Base-by-base conservation (phyloP, 805 yeast species). In the Teunomyces pallodes region DNA sequence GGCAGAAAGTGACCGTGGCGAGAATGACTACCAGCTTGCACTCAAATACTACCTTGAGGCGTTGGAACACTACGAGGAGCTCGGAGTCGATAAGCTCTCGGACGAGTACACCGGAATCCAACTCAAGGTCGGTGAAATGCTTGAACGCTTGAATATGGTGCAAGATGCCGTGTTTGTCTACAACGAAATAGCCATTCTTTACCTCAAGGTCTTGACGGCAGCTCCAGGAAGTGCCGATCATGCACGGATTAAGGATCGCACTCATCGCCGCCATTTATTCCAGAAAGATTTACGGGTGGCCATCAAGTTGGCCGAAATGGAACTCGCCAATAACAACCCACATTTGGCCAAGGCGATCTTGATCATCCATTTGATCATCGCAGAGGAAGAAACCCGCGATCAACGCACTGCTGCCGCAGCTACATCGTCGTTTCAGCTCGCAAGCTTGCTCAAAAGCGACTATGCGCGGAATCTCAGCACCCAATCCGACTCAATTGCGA, bases 31-130 rank as follows among this genome's bases (percentile, higher is more conserved):
- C 65, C 73, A 77, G 46, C 70, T 80, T 51, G 96, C 97, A 0
- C 70, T 90, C 50, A 77, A 79, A 49, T 74, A 77, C 56, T 92
- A 91, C 65, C 76, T 88, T 39, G 84, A 85, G 53, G 96, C 96
- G 0, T 67, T 90, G 26, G 74, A 81, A 27, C 76, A 80, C 52
- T 84, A 90, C 35, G 77, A 82, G 32, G 69, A 75, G 26, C 66
- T 81, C 41, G 75, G 74, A 0, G 62, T 89, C 68, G 79, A 81
- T 52, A 77, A 77, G 9, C 56, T 86, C 29, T 74, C 82, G 48
- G 94, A 89, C 59, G 92, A 87, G 59, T 91, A 87, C 64, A 91
- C 97, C 0, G 97, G 97, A 0, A 81, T 92, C 46, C 96, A 91
- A 59, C 73, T 92, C 63, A 89, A 91, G 59, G 72, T 89, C 31